Conservation (phyloP, 1,139 yeast species). For the Lodderomyces theae region DNA sequence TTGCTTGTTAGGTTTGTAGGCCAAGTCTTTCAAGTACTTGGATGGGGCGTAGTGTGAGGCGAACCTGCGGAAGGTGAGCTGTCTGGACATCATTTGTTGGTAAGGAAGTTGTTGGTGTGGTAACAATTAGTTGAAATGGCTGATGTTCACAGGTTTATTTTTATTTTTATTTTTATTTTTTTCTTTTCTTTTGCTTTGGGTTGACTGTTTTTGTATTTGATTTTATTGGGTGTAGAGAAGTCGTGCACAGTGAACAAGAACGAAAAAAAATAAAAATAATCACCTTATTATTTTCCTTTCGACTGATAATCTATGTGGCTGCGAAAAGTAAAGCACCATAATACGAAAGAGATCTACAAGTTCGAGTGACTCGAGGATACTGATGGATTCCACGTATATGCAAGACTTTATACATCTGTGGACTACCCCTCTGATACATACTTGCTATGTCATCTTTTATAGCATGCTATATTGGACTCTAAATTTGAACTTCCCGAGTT, state of each 20-base stretch:
- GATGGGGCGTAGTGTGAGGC: constrained; percentile 42
- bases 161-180: not conserved
- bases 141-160: too few relatives aligned
- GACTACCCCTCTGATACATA: too few relatives aligned
- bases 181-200: not conserved
- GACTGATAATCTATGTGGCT: not conserved
- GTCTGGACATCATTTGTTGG: constrained; percentile 15
- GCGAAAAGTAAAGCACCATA: not conserved
- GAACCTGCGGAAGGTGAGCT: constrained; percentile 44
- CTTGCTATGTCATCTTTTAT: too few relatives aligned
- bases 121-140: too few relatives aligned
- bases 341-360: too few relatives aligned
- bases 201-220: constrained; percentile 3
- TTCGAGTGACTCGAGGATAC: too few relatives aligned
- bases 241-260: not conserved
- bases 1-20: constrained; percentile 38
- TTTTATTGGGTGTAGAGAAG: constrained; percentile 3
- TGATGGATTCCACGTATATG: too few relatives aligned
- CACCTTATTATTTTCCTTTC: not conserved
- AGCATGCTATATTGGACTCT: too few relatives aligned
- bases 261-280: not conserved
- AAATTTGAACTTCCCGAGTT: too few relatives aligned
- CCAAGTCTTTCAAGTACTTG: constrained; percentile 40
- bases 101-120: too few relatives aligned
- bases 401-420: too few relatives aligned